Conservation (phyloP, 306 rosid species). For the Vicia sativa region DNA sequence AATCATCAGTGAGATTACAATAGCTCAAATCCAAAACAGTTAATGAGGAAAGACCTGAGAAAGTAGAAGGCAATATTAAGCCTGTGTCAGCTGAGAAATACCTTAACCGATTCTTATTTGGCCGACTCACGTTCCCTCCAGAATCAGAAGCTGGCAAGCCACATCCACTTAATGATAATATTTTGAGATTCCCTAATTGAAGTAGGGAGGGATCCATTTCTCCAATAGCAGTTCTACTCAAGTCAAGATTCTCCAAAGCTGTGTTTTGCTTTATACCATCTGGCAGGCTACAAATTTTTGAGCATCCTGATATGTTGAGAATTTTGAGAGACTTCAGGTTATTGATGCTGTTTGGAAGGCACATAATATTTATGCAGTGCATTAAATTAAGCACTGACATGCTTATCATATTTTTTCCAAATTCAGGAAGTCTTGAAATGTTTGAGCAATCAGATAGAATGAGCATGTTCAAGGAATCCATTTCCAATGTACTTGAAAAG, state of each 20-base stretch:
- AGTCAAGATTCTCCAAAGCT: conserved; percentile 11
- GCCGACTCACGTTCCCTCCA: neutral
- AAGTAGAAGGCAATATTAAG: neutral
- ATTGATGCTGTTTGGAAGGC: conserved; percentile 31
- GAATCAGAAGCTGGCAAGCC: conserved; percentile 4
- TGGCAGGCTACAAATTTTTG: neutral
- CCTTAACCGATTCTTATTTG: neutral
- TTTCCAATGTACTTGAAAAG: conserved; percentile 21
- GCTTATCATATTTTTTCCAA: conserved; percentile 24
- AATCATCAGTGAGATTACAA: conserved; percentile 22
- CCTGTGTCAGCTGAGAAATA: neutral
- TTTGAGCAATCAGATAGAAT: conserved; percentile 29
- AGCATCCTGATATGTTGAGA: conserved; percentile 25
- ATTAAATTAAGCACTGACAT: conserved; percentile 5
- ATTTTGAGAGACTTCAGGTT: conserved; percentile 18
- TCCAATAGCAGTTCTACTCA: conserved; percentile 15
- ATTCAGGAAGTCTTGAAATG: conserved; percentile 19
- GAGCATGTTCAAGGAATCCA: conserved; percentile 33
- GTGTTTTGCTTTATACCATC: neutral
- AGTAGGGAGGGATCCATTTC: conserved; percentile 5
- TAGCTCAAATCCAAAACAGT: conserved; percentile 22
- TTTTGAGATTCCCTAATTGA: conserved; percentile 8
- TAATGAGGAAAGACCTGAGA: conserved; percentile 7
- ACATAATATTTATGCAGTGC: conserved; percentile 18
- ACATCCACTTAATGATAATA: neutral